Evolutionary conservation across 192 early-diverging fungal genomes (phyloP).

Genomic region (Chytriomyces sp.): DNA sequence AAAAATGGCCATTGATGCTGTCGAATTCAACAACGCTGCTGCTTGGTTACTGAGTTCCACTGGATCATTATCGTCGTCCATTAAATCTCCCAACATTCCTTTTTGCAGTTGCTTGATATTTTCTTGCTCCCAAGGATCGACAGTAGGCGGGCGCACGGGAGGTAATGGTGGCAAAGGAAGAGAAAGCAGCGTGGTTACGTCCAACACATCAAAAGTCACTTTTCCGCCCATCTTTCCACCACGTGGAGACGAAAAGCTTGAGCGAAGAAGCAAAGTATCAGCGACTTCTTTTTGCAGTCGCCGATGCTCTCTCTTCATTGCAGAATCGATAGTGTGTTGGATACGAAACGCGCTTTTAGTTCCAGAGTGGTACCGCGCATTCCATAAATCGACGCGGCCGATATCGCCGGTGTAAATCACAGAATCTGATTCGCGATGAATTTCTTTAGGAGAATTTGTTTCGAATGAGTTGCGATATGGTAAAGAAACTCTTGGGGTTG

Average conservation of each 20-base stretch:
- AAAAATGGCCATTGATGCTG: background rate
- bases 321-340: slow-evolving; percentile 15
- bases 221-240: background rate
- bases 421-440: background rate
- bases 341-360: slow-evolving; percentile 24
- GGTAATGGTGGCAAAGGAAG: slow-evolving; percentile 26
- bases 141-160: background rate
- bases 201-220: slow-evolving; percentile 30
- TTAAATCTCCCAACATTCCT: background rate
- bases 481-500: background rate
- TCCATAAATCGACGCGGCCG: slow-evolving; percentile 26
- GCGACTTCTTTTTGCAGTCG: slow-evolving; percentile 1
- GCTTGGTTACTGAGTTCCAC: background rate
- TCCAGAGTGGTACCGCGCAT: slow-evolving; percentile 14
- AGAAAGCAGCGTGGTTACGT: slow-evolving; percentile 22
- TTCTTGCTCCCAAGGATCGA: slow-evolving; percentile 23
- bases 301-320: background rate
- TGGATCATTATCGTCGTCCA: slow-evolving; percentile 8
- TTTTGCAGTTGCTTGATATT: no score
- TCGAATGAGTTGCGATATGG: background rate
- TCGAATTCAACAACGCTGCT: slow-evolving; percentile 10
- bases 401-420: slow-evolving; percentile 19
- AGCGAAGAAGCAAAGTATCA: background rate
- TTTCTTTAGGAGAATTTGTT: background rate
- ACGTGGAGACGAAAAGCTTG: background rate